A percentile compares a stretch with the other conserved stretches of the same genome.
These are phyloP conservation scores for Nyssa sinensis DNA, from an alignment of 148 eudicot genomes.

Conservation along the genomic window DNA sequence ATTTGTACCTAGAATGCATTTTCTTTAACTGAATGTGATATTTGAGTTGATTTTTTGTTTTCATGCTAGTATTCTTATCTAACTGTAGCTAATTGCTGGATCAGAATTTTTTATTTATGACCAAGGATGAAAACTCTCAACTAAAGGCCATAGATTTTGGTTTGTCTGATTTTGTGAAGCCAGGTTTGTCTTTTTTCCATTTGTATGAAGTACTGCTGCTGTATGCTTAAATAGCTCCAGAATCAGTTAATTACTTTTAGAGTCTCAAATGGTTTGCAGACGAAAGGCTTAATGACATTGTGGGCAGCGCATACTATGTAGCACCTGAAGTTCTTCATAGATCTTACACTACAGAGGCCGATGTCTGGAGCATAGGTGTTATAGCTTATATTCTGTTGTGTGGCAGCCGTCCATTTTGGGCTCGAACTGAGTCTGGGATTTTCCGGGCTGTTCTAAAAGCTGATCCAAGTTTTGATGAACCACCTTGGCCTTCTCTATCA, in stretches of 20 bases:
- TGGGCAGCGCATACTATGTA: conserved; percentile 53
- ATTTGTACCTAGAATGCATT: not conserved
- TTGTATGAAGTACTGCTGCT: not conserved
- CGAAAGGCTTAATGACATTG: conserved; percentile 41
- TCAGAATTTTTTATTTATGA: conserved; percentile 74
- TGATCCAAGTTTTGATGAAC: conserved; percentile 48
- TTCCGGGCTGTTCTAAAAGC: conserved; percentile 49
- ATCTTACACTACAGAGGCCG: conserved; percentile 46
- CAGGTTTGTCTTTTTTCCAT: conserved; percentile 30
- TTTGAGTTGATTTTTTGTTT: not conserved
- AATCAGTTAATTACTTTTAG: not conserved
- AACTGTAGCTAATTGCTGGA: conserved; percentile 21
- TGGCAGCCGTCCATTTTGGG: conserved; percentile 61
- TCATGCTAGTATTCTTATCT: conserved; percentile 7
- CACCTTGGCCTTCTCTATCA: conserved; percentile 51
- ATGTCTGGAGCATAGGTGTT: conserved; percentile 50
- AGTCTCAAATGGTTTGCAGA: conserved; percentile 25
- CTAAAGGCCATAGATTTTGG: conserved; percentile 62
- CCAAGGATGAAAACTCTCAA: conserved; percentile 66
- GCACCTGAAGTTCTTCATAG: conserved; percentile 52
- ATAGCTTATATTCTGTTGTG: conserved; percentile 47
- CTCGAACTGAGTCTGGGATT: conserved; percentile 54
- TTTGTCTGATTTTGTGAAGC: conserved; percentile 51
- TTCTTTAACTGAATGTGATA: not conserved
- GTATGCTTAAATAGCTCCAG: not conserved